A percentile compares a stretch with the other conserved stretches of the same genome.
Evolutionary conservation across 345 rosid species (phyloP).

Genomic region (Brassica juncea): DNA sequence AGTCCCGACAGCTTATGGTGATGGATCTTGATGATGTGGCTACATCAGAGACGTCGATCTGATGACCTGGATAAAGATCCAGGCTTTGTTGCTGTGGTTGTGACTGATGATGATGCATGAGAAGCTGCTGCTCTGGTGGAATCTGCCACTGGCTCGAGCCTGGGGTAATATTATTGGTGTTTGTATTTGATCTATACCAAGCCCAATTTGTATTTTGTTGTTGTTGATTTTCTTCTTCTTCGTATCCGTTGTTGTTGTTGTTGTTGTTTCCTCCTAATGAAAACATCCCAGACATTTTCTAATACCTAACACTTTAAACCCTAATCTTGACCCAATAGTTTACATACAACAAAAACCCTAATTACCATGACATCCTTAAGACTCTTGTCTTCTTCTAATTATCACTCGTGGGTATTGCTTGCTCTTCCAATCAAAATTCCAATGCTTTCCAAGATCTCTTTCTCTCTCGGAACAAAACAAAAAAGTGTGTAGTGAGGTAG

Average conservation of each 20-base stretch:
- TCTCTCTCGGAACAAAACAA: slow-evolving; percentile 16
- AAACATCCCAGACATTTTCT: slow-evolving; percentile 66
- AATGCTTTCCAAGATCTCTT: slow-evolving; percentile 17
- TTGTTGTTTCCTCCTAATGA: slow-evolving; percentile 53
- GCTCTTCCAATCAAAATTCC: background rate
- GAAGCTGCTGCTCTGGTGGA: slow-evolving; percentile 58
- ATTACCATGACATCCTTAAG: slow-evolving; percentile 37
- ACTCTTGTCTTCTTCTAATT: background rate
- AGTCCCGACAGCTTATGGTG: slow-evolving; percentile 69
- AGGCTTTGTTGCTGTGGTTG: slow-evolving; percentile 44
- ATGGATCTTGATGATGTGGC: slow-evolving; percentile 41
- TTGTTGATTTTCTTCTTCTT: slow-evolving; percentile 28
- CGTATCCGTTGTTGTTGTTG: slow-evolving; percentile 27
- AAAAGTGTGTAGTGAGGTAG: slow-evolving; percentile 25
- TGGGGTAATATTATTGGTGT: slow-evolving; percentile 31
- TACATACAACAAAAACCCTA: slow-evolving; percentile 42
- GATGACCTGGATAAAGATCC: slow-evolving; percentile 60
- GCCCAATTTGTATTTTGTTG: slow-evolving; percentile 50
- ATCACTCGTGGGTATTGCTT: slow-evolving; percentile 9
- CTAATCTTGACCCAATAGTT: slow-evolving; percentile 45
- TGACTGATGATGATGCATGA: slow-evolving; percentile 40
- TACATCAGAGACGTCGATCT: slow-evolving; percentile 52
- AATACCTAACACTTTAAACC: slow-evolving; percentile 40
- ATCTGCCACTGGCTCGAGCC: slow-evolving; percentile 43
- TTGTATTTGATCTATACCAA: slow-evolving; percentile 51